Evolutionary conservation across 2,329 filamentous ascomycete genomes (phyloP).

Genomic region (Epichloe aotearoae): DNA sequence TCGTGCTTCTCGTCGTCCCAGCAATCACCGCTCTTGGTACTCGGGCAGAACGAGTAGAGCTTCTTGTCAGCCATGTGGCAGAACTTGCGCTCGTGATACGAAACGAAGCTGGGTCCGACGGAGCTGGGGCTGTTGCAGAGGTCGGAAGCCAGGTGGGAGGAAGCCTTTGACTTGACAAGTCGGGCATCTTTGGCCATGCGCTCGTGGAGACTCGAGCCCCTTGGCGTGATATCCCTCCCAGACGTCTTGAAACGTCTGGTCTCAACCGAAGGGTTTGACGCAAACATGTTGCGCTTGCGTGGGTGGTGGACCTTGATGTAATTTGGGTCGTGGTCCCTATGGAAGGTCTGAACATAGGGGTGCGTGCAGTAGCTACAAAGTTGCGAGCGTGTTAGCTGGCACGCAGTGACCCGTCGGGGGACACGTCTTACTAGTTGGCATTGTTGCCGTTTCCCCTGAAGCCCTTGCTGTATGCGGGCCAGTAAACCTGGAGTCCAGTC

Average conservation of each 20-base stretch:
- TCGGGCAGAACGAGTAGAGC: conserved; percentile 7
- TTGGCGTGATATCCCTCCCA: not conserved
- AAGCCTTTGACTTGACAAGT: not conserved
- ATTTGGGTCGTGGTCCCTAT: not conserved
- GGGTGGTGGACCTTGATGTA: not conserved
- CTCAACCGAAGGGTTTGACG: not conserved
- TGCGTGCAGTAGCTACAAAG: not conserved
- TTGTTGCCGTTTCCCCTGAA: not conserved
- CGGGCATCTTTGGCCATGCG: not conserved
- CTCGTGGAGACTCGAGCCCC: not conserved
- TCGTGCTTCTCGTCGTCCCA: conserved; percentile 8
- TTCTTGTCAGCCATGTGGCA: conserved; percentile 10
- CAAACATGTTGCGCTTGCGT: not conserved
- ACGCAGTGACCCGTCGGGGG: not conserved
- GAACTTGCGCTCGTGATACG: conserved; percentile 9
- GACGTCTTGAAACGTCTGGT: no score
- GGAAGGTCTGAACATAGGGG: not conserved
- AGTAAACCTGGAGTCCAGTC: not conserved
- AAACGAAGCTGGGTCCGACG: conserved; percentile 7
- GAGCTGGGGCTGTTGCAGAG: conserved; percentile 6
- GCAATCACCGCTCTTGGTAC: conserved; percentile 5
- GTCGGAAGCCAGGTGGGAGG: conserved; percentile 1
- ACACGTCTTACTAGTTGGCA: not conserved
- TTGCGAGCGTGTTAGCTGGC: not conserved
- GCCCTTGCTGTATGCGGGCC: not conserved